These are phyloP conservation scores for Leccinum uliginosum DNA, from an alignment of 768 basidiomycete genomes.

Conservation along the genomic window DNA sequence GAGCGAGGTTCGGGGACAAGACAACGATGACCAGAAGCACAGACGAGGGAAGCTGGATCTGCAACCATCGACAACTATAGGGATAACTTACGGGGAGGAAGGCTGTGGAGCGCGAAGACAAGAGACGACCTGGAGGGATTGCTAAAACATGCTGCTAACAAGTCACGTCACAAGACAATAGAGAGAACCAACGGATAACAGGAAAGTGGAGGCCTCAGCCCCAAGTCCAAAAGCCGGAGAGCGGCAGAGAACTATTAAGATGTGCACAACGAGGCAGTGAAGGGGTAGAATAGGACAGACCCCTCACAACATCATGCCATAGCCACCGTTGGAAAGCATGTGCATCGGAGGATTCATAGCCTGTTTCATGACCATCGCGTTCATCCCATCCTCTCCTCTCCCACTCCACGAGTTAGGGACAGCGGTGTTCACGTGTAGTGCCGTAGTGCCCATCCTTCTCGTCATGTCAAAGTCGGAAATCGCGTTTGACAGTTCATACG, in stretches of 20 bases:
- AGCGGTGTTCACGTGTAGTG: conserved; percentile 24
- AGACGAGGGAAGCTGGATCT: not conserved
- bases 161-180: conserved; percentile 8
- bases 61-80: conserved; percentile 14
- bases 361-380: conserved; percentile 33
- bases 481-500: conserved; percentile 35
- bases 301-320: conserved; percentile 36
- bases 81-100: conserved; percentile 5
- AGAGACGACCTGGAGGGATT: not conserved
- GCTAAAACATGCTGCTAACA: conserved; percentile 14
- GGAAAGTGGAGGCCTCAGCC: conserved; percentile 11
- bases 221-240: conserved; percentile 12
- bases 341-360: conserved; percentile 35
- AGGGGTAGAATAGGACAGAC: conserved; percentile 5
- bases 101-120: conserved; percentile 1
- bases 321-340: conserved; percentile 35
- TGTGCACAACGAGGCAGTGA: conserved; percentile 8
- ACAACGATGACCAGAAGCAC: conserved; percentile 1
- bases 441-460: conserved; percentile 23
- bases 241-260: conserved; percentile 9
- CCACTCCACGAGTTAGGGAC: conserved; percentile 24
- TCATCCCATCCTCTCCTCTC: conserved; percentile 29
- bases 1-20: not conserved
- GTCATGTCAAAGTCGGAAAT: conserved; percentile 22
- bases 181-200: conserved; percentile 11